Base-by-base conservation (phyloP, 1,284 basidiomycete species). In the Taiwanofungus camphoratus region DNA sequence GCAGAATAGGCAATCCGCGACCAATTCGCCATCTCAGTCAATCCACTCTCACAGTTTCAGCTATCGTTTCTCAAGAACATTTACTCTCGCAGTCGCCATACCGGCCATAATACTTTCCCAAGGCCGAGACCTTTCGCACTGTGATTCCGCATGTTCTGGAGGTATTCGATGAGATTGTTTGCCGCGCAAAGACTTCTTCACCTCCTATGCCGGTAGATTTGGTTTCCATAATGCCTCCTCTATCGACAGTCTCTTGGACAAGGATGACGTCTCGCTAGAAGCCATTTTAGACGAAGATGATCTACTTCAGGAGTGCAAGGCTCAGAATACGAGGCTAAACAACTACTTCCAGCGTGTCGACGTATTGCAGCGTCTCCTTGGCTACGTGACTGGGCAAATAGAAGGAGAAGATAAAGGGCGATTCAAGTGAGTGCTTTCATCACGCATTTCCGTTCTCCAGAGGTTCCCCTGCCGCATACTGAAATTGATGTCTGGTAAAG, bases 251-350 rank as follows among this genome's bases (percentile, higher is more conserved):
- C 74, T 90, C 50, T 76, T 90, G 52, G 85, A 89, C 74, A 86
- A 86, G 70, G 85, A 87, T 52, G 85, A 88, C 55, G 82, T 88
- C 50, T 74, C 80, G 30, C 74, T 97, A 38, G 93, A 97, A 65
- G 86, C 92, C 39, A 82, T 98, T 45, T 73, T 98, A 45, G 92
- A 96, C 68, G 92, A 97, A 68, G 88, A 92, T 61, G 93, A 97
- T 63, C 73, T 97, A 42, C 70, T 98, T 40, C 89, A 92, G 64
- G 94, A 98, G 65, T 93, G 92, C 77, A 98, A 98, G 67, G 76
- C 88, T 3, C 92, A 95, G 65, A 97, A 97, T 62, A 85, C 86
- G 27, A 74, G 90, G 53, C 79, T 93, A 36, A 83, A 90, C 53
- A 83, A 88, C 61, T 93, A 90, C 62, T 87, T 93, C 52, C 81